Evolutionary conservation across 2,329 filamentous ascomycete species (phyloP).

Genomic region (Fusarium sororula): DNA sequence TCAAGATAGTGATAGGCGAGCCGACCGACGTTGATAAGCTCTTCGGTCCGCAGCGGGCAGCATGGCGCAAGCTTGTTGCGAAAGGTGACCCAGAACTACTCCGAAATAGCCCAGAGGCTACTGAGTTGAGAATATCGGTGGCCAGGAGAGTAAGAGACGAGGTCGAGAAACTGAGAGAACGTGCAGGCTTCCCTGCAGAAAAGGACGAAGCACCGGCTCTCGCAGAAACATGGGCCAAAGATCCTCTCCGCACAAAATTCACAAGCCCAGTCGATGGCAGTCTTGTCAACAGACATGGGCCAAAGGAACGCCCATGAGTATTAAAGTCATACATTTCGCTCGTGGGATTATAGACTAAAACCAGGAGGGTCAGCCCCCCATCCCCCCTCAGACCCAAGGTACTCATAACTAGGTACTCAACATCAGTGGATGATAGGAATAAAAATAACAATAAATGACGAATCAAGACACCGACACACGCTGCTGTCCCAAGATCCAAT

Average conservation of each 20-base stretch:
- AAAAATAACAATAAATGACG: neutral
- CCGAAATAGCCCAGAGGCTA: conserved; percentile 67
- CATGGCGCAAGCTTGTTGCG: conserved; percentile 75
- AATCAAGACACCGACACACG: conserved; percentile 11
- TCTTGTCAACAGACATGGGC: conserved; percentile 54
- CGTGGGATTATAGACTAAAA: conserved; percentile 19
- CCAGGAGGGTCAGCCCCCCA: conserved; percentile 3
- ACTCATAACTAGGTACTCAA: neutral
- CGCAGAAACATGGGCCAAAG: conserved; percentile 80
- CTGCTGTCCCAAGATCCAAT: conserved; percentile 25
- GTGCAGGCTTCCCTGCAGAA: conserved; percentile 75
- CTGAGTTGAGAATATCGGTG: conserved; percentile 77
- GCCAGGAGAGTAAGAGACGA: conserved; percentile 80
- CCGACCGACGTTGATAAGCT: conserved; percentile 75
- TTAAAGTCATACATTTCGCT: conserved; percentile 27
- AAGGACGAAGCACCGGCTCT: conserved; percentile 80
- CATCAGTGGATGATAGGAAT: conserved; percentile 24
- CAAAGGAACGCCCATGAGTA: conserved; percentile 9
- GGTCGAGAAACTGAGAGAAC: conserved; percentile 79
- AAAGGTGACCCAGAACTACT: conserved; percentile 58
- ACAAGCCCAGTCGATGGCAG: conserved; percentile 65
- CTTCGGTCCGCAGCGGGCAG: conserved; percentile 79
- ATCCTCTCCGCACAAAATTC: conserved; percentile 58
- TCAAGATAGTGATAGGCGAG: conserved; percentile 82
- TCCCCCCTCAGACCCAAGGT: neutral